These are phyloP conservation scores for Hevea brasiliensis DNA, from an alignment of 345 rosid species.

Conservation along the genomic window DNA sequence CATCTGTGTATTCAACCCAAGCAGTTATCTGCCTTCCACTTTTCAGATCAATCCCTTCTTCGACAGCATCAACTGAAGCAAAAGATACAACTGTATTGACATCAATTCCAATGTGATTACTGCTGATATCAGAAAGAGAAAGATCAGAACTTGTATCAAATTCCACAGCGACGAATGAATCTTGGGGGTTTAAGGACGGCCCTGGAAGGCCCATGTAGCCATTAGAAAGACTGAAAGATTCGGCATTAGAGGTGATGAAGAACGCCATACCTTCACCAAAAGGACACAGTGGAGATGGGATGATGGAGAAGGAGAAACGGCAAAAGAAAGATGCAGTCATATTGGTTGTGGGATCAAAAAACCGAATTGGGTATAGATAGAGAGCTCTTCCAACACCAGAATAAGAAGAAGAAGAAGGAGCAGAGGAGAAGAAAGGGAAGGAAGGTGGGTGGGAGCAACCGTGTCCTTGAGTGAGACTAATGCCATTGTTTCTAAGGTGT, in stretches of 20 bases:
- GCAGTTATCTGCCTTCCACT: constrained; percentile 54
- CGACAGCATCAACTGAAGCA: constrained; percentile 49
- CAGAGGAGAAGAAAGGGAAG: constrained; percentile 23
- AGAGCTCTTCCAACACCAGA: constrained; percentile 58
- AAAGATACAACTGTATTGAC: constrained; percentile 50
- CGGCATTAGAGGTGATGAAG: constrained; percentile 71
- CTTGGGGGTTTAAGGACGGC: constrained; percentile 37
- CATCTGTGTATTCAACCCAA: constrained; percentile 73
- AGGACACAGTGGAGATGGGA: constrained; percentile 52
- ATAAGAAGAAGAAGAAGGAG: constrained; percentile 22
- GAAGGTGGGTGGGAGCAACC: constrained; percentile 33
- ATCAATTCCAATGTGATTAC: constrained; percentile 68
- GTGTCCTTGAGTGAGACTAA: constrained; percentile 63
- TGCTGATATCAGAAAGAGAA: constrained; percentile 52
- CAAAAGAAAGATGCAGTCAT: constrained; percentile 61
- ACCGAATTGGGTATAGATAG: constrained; percentile 53
- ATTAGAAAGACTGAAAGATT: constrained; percentile 56
- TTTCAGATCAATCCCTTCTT: constrained; percentile 58
- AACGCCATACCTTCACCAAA: constrained; percentile 77
- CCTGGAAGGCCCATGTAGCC: constrained; percentile 74
- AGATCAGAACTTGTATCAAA: constrained; percentile 69
- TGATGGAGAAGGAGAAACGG: constrained; percentile 66
- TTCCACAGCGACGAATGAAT: constrained; percentile 71
- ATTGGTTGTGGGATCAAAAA: constrained; percentile 51
- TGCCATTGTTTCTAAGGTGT: constrained; percentile 44